Base-by-base conservation (phyloP, 2,329 filamentous ascomycete genomes). In the Beauveria pseudobassiana region DNA sequence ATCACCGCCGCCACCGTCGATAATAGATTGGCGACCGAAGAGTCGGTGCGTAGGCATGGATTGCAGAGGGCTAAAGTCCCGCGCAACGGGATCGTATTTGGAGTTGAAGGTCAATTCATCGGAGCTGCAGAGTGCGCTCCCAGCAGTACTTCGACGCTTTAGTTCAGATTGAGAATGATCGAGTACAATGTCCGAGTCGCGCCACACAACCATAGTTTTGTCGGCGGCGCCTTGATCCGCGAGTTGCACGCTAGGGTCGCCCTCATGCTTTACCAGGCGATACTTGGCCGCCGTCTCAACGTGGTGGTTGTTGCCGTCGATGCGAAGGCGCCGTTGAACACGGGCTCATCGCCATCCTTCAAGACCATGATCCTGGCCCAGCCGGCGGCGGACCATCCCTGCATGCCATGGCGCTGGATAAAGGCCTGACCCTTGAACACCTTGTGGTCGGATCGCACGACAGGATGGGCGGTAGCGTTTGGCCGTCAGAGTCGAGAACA, bases 151-250 rank as follows among this genome's bases (percentile, higher is more conserved):
- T 64, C 56, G 51, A 9, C 90, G 84, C 75, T 86, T 89, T 67
- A 95, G 74, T 65, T 93, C 88, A 24, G 78, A 75, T 60, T 83
- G 82, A 43, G 76, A 74, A 20, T 72, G 68, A 18, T 50, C 62
- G 30, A 61, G 63, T n/a, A 77, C 73, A 69, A 97, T 85, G 73
- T 99, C 95, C 30, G 92, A 96, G 71, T 98, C 93, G 66, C 93
- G 85, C 82, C 91, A 98, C 1, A 97, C 82, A 42, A 97, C 81
- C 93, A 99, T 95, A 70, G 85, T 88, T 64, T 96, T 90, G 38
- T 87, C 82, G 5, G 71, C 69, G 22, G 77, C 80, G 51, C 77
- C 74, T 34, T 79, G 71, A 38, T 76, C 73, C 3, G 22, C 5
- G 30, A 70, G 65, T 16, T 82, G 76, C 8, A 90, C 72, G 28